Evolutionary conservation across 495 filamentous ascomycete genomes (phyloP).

Genomic region (Cercophora scortea): DNA sequence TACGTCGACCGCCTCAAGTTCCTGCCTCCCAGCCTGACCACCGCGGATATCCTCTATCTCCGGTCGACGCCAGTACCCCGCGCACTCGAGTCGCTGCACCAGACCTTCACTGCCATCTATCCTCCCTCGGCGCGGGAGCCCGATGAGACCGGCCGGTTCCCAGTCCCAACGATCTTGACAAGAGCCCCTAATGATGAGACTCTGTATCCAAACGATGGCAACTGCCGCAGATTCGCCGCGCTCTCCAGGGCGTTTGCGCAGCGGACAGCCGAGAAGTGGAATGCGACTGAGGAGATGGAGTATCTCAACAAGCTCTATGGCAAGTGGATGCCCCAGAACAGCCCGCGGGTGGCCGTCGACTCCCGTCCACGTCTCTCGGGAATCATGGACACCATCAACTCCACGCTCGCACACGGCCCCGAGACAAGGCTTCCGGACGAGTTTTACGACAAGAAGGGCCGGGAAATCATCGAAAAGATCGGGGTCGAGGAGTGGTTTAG

Average conservation of each 20-base stretch:
- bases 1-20: slow-evolving; percentile 87
- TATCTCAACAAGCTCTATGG: slow-evolving; percentile 69
- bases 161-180: slow-evolving; percentile 65
- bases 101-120: slow-evolving; percentile 86
- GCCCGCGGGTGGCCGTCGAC: slow-evolving; percentile 68
- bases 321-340: slow-evolving; percentile 75
- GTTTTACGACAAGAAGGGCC: slow-evolving; percentile 75
- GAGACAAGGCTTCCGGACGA: slow-evolving; percentile 68
- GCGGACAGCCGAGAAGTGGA: slow-evolving; percentile 73
- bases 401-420: slow-evolving; percentile 77
- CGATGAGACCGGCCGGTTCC: slow-evolving; percentile 38
- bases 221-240: slow-evolving; percentile 77
- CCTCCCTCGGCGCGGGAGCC: slow-evolving; percentile 56
- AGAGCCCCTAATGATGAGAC: slow-evolving; percentile 76
- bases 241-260: slow-evolving; percentile 75
- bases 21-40: slow-evolving; percentile 58
- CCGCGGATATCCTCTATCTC: slow-evolving; percentile 68
- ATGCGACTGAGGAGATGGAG: slow-evolving; percentile 71
- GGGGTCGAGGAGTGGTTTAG: slow-evolving; percentile 88
- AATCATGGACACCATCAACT: slow-evolving; percentile 90
- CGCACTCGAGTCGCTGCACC: slow-evolving; percentile 81
- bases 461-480: slow-evolving; percentile 67
- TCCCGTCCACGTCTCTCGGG: slow-evolving; percentile 76
- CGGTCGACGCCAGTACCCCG: slow-evolving; percentile 78
- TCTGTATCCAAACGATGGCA: slow-evolving; percentile 81